These are phyloP conservation scores for Isoetes taiwanensis DNA, from an alignment of 75 land plant genomes.

Conservation along the genomic window DNA sequence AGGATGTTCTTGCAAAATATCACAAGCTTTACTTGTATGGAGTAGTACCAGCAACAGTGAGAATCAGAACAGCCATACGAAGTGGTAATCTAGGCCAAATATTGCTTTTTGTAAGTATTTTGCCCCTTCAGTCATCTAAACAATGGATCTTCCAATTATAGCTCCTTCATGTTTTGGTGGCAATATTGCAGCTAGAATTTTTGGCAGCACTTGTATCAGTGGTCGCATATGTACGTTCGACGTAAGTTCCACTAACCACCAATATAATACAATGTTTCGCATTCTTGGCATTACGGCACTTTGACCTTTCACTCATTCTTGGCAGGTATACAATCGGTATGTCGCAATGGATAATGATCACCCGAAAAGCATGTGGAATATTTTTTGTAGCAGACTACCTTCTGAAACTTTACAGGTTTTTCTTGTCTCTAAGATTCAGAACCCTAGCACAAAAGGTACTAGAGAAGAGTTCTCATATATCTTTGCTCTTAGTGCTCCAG, in stretches of 20 bases:
- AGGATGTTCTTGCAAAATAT: constrained; percentile 32
- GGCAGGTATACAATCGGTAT: constrained; percentile 14
- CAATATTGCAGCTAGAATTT: constrained; percentile 31
- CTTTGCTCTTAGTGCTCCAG: constrained; percentile 27
- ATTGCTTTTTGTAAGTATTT: constrained; percentile 21
- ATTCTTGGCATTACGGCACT: background rate
- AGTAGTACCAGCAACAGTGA: constrained; percentile 24
- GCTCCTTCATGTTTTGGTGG: background rate
- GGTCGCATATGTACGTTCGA: constrained; percentile 22
- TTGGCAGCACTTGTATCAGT: constrained; percentile 33
- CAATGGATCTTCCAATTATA: background rate
- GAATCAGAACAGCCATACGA: constrained; percentile 34
- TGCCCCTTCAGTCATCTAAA: too few relatives aligned
- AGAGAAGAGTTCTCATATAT: background rate
- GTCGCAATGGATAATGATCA: constrained; percentile 13
- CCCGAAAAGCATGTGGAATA: constrained; percentile 16
- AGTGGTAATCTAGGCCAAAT: constrained; percentile 21
- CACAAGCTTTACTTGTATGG: constrained; percentile 38
- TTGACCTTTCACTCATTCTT: background rate
- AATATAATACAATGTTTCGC: background rate
- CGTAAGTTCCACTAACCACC: constrained; percentile 15
- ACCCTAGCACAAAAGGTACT: too few relatives aligned
- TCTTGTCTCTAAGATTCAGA: too few relatives aligned
- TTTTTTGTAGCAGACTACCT: constrained; percentile 34
- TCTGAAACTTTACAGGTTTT: constrained; percentile 34